Conservation (phyloP, 106 monocot species). For the Dioscorea dumetorum region DNA sequence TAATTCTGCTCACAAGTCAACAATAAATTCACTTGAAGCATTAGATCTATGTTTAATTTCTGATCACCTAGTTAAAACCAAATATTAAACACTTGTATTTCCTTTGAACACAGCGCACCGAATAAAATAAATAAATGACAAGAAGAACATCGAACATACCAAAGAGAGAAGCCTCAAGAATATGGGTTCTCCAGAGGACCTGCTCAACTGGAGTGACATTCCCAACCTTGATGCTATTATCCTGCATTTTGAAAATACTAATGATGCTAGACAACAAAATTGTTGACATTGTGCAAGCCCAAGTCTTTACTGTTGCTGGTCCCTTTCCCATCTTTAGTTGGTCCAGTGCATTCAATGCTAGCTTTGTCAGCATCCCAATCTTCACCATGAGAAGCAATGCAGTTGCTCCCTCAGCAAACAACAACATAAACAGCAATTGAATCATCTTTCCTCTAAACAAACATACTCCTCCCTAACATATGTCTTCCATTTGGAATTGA, state of each 20-base stretch:
- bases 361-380: conserved; percentile 80
- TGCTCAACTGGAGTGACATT: conserved; percentile 91
- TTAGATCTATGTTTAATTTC: too few relatives aligned
- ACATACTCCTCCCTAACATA: too few relatives aligned
- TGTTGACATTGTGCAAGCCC: conserved; percentile 75
- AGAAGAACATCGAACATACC: conserved; percentile 32
- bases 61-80: too few relatives aligned
- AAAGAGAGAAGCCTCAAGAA: conserved; percentile 86
- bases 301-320: conserved; percentile 80
- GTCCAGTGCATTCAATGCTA: conserved; percentile 63
- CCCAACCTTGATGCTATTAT: conserved; percentile 71
- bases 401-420: conserved; percentile 80
- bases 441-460: conserved; percentile 34
- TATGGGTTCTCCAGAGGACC: conserved; percentile 90
- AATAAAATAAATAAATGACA: too few relatives aligned
- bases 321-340: conserved; percentile 82
- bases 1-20: too few relatives aligned
- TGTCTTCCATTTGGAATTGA: too few relatives aligned
- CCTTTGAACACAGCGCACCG: too few relatives aligned
- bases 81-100: too few relatives aligned
- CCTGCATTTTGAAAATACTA: conserved; percentile 80
- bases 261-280: conserved; percentile 63
- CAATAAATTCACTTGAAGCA: too few relatives aligned
- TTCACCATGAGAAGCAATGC: conserved; percentile 76
- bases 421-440: conserved; percentile 68